A percentile compares a stretch with the other conserved stretches of the same genome.
phyloP scores from a whole-genome alignment of 495 filamentous ascomycete species.

The Tetracladium setigerum region DNA sequence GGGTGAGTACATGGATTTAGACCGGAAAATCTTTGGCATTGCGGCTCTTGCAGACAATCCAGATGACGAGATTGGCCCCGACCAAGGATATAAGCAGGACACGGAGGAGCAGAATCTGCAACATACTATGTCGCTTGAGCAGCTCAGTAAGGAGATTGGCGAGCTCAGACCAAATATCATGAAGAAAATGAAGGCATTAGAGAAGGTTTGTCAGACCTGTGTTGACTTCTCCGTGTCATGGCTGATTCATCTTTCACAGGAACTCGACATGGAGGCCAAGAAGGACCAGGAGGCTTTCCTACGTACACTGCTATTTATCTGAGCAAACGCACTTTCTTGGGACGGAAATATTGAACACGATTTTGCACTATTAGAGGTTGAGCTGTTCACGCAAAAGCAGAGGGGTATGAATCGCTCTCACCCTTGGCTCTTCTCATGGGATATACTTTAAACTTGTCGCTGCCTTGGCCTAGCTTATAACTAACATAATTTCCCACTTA shows the following conservation, averaged over 20 bases:
- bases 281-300: slow-evolving; percentile 14
- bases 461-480: no score
- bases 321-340: no score
- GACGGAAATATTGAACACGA: no score
- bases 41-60: slow-evolving; percentile 1
- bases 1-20: slow-evolving; percentile 14
- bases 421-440: no score
- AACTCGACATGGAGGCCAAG: slow-evolving; percentile 9
- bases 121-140: neutral
- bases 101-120: slow-evolving; percentile 13
- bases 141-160: slow-evolving; percentile 19
- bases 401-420: no score
- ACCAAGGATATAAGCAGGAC: slow-evolving; percentile 6
- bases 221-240: no score
- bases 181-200: slow-evolving; percentile 21
- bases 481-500: no score
- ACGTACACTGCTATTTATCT: slow-evolving; percentile 1
- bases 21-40: slow-evolving; percentile 10
- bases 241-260: slow-evolving; percentile 2
- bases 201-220: slow-evolving; percentile 11
- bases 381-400: no score
- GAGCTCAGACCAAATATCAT: slow-evolving; percentile 16
- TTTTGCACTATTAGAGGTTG: no score
- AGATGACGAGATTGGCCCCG: neutral
- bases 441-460: no score